Evolutionary conservation across 805 yeast species (phyloP), one percentile per base, ranked within the genome.

Genomic region (Kuraishia cidri): DNA sequence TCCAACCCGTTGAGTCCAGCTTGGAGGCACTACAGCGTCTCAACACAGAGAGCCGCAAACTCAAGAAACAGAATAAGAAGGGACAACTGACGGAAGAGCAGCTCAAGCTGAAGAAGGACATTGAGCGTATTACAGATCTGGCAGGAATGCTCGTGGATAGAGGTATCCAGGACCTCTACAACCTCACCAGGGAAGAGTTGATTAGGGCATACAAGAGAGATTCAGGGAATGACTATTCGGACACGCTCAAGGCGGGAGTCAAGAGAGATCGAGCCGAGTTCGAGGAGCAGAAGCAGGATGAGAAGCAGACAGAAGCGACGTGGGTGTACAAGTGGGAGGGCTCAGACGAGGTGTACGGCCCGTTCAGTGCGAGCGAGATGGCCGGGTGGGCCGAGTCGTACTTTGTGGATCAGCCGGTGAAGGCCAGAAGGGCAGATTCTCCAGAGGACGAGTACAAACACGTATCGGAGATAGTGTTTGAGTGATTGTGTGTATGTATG

Each of bases 1-100:
- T 79, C 25, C 69, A 75, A 30, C 75, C 80, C 0, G 75, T 70
- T 3, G 87, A 79, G 44, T 65, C 75, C 0, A 66, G 79, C 2
- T 40, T 72, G 48, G 84, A 79, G 43, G 69, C 75, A 1, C 49
- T 79, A 22, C 71, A 43, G 42, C 60, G 62, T 39, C 55, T 54
- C 37, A 62, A 50, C 47, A 51, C 22, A 33, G 36, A 42, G 29
- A 38, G 37, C 42, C 38, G 39, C 36, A 43, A 42, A 30, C 35
- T 27, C 4, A 29, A 27, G 24, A 31, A 21, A 18, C 43, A 32
- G 33, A 42, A 28, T 24, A 41, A 26, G 24, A 21, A 25, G 32
- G 29, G 5, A 8, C 23, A 24, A 31, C 28, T 32, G 9, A 28
- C 16, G 1, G 51, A 46, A 5, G 44, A 36, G 21, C 24, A 31